Base-by-base conservation (phyloP, 78 protist species). In the Dictyostelium capitatum region DNA sequence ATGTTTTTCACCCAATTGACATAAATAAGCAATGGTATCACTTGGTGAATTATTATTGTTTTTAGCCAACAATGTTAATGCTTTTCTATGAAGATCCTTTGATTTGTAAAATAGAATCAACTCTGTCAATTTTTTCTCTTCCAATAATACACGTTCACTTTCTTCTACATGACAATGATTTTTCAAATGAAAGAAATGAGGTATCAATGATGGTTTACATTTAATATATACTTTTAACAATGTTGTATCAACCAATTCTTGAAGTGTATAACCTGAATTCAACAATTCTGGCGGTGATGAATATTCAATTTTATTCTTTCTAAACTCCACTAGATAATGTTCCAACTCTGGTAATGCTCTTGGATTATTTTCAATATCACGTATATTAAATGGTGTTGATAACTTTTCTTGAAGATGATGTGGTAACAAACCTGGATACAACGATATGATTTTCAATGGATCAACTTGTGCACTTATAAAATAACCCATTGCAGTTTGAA, bases 71-170 rank as follows among this genome's bases (percentile, higher is more conserved):
- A 91, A 28, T 0, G 83, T 67, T 8, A 91, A 59, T 2, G 95
- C 95, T 20, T 91, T 89, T 54, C 90, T 74, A 57, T 91, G 95
- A 75, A 91, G 64, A 28, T 51, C 89, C 51, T 91, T 91, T 4
- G 92, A 83, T 79, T 83, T 80, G 56, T 91, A 91, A 9, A 91
- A 73, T 28, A 28, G 30, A 8, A 91, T 89, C 46, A 91, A 51
- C 19, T 87, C 93, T 10, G 77, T 7, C 11, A 77, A 41, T 23
- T 77, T 77, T 56, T 87, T 87, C 25, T 87, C 93, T 14, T 87
- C 93, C 2, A 78, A 75, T 32, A 87, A 37, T 19, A 87, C 84
- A 75, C 84, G 48, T 77, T 87, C 83, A 20, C 80, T 64, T 11
- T 87, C 93, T 65, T 87, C 93, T 32, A 87, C 37, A 25, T 87